Percentiles rank a stretch among this genome's conserved stretches.
These are phyloP conservation scores for Backusella liffmaniae DNA, from an alignment of 192 early-diverging fungal genomes.

Conservation along the genomic window DNA sequence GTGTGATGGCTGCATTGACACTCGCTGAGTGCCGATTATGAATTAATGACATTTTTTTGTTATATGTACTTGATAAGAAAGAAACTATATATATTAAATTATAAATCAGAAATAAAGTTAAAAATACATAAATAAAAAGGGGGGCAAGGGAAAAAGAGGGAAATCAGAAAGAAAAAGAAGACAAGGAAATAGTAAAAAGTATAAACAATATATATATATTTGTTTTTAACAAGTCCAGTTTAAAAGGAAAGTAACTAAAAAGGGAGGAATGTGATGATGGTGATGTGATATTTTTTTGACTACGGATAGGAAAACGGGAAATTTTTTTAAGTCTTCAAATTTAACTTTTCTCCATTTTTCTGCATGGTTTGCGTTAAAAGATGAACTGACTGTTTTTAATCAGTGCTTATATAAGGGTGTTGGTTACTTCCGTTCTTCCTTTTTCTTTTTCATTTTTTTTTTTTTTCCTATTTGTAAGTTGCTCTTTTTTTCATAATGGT, in stretches of 20 bases:
- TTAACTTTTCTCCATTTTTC: no score
- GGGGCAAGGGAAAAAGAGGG: background rate
- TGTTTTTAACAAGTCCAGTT: background rate
- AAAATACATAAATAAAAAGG: background rate
- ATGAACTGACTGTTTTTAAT: no score
- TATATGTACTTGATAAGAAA: no score
- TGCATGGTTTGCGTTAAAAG: no score
- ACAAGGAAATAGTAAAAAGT: background rate
- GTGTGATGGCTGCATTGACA: background rate
- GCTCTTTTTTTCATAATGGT: no score
- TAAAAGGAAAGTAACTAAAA: background rate
- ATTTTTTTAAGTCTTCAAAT: no score
- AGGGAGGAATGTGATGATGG: background rate
- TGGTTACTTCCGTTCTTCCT: no score
- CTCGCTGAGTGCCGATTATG: background rate
- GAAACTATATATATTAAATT: background rate
- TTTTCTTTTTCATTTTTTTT: no score
- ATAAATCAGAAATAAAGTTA: background rate
- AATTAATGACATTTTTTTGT: constrained; percentile 2
- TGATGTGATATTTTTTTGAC: background rate
- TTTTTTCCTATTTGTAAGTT: no score
- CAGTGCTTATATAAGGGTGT: no score
- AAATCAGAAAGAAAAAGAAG: background rate
- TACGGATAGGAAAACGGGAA: background rate
- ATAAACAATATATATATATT: background rate